phyloP scores from a whole-genome alignment of 306 rosid species.

The Trifolium repens region DNA sequence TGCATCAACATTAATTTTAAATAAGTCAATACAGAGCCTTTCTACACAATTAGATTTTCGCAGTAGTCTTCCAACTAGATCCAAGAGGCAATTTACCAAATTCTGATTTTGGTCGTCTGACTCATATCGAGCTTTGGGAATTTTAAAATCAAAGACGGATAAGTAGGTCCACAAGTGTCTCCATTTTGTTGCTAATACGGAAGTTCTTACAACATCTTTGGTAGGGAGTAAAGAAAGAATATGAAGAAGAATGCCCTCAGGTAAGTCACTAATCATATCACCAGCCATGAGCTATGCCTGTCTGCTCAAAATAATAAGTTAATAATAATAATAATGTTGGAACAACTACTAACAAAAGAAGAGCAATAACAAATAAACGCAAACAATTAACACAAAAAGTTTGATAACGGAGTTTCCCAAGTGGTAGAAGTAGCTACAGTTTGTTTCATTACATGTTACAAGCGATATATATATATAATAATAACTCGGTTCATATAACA shows the following conservation, averaged over 20 bases:
- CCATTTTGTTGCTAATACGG: constrained; percentile 33
- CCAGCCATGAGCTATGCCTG: constrained; percentile 6
- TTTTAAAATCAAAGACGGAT: constrained; percentile 16
- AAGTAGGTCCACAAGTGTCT: constrained; percentile 26
- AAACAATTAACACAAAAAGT: no score
- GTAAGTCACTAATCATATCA: constrained; percentile 33
- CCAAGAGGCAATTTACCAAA: background rate
- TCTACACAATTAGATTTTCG: background rate
- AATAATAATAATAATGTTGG: no score
- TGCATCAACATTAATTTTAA: background rate
- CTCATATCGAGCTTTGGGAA: background rate
- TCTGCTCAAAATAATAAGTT: background rate
- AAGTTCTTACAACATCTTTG: background rate
- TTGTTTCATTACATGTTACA: no score
- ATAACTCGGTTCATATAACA: no score
- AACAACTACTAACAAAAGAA: no score
- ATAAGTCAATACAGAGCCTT: background rate
- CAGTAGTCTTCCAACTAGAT: background rate
- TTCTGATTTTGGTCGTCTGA: background rate
- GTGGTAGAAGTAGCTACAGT: no score
- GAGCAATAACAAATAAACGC: no score
- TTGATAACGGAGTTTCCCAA: no score
- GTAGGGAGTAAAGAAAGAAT: background rate
- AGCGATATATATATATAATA: no score
- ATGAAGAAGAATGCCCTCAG: constrained; percentile 18